phyloP scores from a whole-genome alignment of 805 yeast species.

The Metschnikowia peoriensis region DNA sequence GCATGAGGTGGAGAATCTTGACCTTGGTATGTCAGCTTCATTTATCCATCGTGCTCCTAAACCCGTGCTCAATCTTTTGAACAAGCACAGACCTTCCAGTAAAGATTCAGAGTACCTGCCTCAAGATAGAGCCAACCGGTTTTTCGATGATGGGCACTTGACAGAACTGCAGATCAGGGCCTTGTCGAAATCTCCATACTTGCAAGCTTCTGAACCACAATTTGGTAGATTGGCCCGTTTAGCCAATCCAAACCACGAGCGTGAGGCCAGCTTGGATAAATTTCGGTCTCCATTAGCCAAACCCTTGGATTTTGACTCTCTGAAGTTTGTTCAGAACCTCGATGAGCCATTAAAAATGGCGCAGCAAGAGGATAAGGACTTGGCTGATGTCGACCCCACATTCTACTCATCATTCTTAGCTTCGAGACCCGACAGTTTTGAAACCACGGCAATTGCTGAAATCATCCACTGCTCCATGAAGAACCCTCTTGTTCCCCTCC shows the following conservation, averaged over 20 bases:
- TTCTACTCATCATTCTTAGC: slow-evolving; percentile 71
- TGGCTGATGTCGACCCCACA: slow-evolving; percentile 54
- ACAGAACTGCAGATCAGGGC: slow-evolving; percentile 52
- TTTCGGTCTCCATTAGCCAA: slow-evolving; percentile 25
- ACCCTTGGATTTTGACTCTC: slow-evolving; percentile 19
- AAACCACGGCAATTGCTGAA: slow-evolving; percentile 76
- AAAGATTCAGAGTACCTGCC: slow-evolving; percentile 30
- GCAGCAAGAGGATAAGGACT: slow-evolving; percentile 36
- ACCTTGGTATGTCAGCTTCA: slow-evolving; percentile 40
- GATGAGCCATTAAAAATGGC: slow-evolving; percentile 44
- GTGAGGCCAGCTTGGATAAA: slow-evolving; percentile 10
- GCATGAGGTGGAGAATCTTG: slow-evolving; percentile 31
- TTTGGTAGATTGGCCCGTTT: slow-evolving; percentile 44
- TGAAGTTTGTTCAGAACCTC: slow-evolving; percentile 14
- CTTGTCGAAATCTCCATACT: slow-evolving; percentile 52
- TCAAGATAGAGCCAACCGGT: slow-evolving; percentile 29
- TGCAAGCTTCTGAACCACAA: slow-evolving; percentile 61
- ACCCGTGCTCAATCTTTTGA: slow-evolving; percentile 35
- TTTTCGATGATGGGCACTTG: slow-evolving; percentile 30
- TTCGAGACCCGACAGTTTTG: slow-evolving; percentile 87
- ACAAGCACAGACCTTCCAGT: slow-evolving; percentile 12
- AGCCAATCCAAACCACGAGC: slow-evolving; percentile 32
- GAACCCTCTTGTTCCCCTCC: slow-evolving; percentile 65
- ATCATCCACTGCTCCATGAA: slow-evolving; percentile 61
- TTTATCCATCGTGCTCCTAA: slow-evolving; percentile 39